Base-by-base conservation (phyloP, 2,329 filamentous ascomycete genomes). In the Pseudomassariella vexata region DNA sequence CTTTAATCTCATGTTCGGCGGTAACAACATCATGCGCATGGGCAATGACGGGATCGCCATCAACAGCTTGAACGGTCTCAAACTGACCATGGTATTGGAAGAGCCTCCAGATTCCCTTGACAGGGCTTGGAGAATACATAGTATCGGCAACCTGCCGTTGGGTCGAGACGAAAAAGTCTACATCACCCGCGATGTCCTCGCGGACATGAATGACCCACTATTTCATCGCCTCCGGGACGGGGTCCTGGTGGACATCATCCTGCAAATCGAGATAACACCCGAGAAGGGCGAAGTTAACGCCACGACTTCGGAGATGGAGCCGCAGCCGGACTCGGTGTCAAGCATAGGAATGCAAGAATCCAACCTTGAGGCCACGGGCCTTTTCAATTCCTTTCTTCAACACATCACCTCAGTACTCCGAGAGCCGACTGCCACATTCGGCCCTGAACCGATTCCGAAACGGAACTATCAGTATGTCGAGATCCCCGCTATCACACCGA, bases 151-250 rank as follows among this genome's bases (percentile, higher is more conserved):
- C 44, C 73, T 89, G 24, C 75, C 83, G 1, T 67, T 98, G 4
- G 90, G 90, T 4, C 81, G 84, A 28, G 87, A 96, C 50, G 90
- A 96, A 58, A 85, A 82, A 42, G 78, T 95, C 14, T 85, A 85
- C 52, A 74, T 96, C 41, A 73, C 82, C 28, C 77, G 83, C 16
- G 79, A 87, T 36, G 74, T 90, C 17, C 78, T 87, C 18, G 77
- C 82, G 36, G 81, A 85, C 42, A 73, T 88, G 21, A 75, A 77
- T 15, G 90, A 95, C 56, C 85, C 88, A 10, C 81, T 89, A 36
- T 95, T 95, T 55, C 84, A 80, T 8, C 75, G 85, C 18, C 68
- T 89, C 17, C 76, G 84, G 28, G 85, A 95, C 48, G 59, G 75
- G 4, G 69, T 83, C 35, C 72, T 80, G 40, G 66, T 94, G 30